Evolutionary conservation across 2,329 filamentous ascomycete genomes (phyloP), one percentile per base, ranked within the genome.

Genomic region (Didymella pinodella): DNA sequence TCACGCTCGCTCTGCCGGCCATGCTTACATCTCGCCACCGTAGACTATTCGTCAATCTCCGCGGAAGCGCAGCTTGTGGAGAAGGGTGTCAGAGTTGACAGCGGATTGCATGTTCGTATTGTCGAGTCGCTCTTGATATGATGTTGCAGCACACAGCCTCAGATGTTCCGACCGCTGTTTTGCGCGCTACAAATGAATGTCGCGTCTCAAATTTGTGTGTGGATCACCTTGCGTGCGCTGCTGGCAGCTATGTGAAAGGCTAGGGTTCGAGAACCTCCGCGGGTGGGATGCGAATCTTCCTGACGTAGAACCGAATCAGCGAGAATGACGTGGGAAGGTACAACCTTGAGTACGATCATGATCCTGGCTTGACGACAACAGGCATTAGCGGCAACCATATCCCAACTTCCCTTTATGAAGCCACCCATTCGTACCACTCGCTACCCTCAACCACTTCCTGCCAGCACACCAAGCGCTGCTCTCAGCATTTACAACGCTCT

Each of bases 311-410:
- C 25, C 43, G 43, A 44, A 40, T 44, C 20, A 38, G 49, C 26
- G 40, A 25, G 14, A 46, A 34, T 26, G 18, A 22, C 11, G 16
- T 12, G 18, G 44, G 51, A 48, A 46, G 40, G 49, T 31, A 29
- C 31, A 54, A 36, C 44, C 44, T 38, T 44, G n/a, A 20, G 25
- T 32, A 36, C 48, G 38, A 14, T 51, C 28, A 12, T 43, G 20
- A 36, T 50, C 41, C 51, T 41, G 51, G 34, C 31, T 48, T 44
- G 46, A 46, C 44, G 46, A 46, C 44, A 41, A 31, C 25, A 41
- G 18, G 51, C 51, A 54, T 54, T 54, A 54, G 51, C 51, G 51
- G 48, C 51, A 47, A 54, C 51, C 18, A 34, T 54, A 54, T 40
- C 44, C 34, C 41, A 26, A 54, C 51, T 26, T 41, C 51, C 34